Base-by-base conservation (phyloP, 2,329 filamentous ascomycete species). In the Passalora sequoiae region DNA sequence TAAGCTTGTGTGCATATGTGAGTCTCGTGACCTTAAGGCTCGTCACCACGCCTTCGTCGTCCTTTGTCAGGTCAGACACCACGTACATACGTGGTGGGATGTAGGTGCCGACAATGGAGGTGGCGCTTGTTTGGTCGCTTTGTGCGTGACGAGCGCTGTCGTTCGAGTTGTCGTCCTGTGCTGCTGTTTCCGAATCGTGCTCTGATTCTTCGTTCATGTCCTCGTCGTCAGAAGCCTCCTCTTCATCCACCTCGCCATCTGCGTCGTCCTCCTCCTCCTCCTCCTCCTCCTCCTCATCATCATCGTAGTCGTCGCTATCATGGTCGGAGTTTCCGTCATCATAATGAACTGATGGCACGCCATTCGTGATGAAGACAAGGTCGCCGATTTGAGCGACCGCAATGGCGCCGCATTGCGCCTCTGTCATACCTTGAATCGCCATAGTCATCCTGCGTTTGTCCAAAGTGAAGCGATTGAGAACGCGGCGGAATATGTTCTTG, bases 311-410 rank as follows among this genome's bases (percentile, higher is more conserved):
- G n/a, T 27, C 36, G 8, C 15, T n/a, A 15, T 17, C 36, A 13
- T 13, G 2, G 15, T 27, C 12, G 24, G 6, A 6, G 24, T 27
- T 33, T 17, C n/a, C 20, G 17, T 35, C 31, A 10, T 35, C 13
- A 19, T 19, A 16, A 4, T 7, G 13, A 7, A 20, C 8, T 17
- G n/a, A 10, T 15, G 20, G 17, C 1, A 24, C 13, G 12, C 40
- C 21, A 35, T 43, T 49, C 15, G 47, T 12, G 8, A 58, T 37
- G 16, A 49, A 44, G 27, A 58, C 24, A 1, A 59, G 27, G 24
- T 53, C 46, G 32, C 55, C 57, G 19, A 51, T 38, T 8, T 46
- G 28, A 27, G 55, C 44, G 28, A 37, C 42, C 4, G 25, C 31
- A 5, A 58, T 35, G 15, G 36, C 39, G 7, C 35, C 35, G 21